Evolutionary conservation across 2,329 filamentous ascomycete species (phyloP), one percentile per base, ranked within the genome.

Genomic region (Penicillium hordei): DNA sequence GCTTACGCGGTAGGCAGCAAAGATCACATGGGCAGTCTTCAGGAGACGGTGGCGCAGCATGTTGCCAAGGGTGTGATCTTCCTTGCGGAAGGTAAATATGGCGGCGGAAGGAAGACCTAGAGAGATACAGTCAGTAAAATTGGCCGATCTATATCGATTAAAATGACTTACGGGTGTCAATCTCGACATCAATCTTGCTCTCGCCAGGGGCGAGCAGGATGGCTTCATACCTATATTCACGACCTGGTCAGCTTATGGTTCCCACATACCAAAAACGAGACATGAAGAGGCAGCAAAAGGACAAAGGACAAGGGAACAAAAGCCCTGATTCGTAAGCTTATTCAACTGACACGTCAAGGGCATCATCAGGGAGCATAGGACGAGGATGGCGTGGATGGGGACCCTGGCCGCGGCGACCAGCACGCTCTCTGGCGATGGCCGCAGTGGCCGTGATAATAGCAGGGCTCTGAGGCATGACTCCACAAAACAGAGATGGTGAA

Each of bases 51-150:
- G 88, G 48, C 89, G 85, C 56, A 99, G 83, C 55, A 99, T 83
- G 75, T 99, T 97, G 68, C 89, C 94, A 27, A 99, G 85, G 1
- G 93, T 97, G 78, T 97, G 93, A 69, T 99, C 94, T 76, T 99
- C 94, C 76, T 97, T 97, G 78, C 91, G 91, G 78, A 99, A 87
- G 58, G 91, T 87, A 79, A 99, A 99, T 76, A 97, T 90, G 10
- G 91, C 90, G n/a, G 90, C 92, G 74, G 96, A 96, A 23, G 93
- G 91, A 73, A 96, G 92, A 71, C 91, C 92, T 94, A 58, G 40
- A 36, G n/a, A 9, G 17, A 27, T 7, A 40, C 1, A 12, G 54
- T 67, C 27, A 65, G 57, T 36, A 36, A 38, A 31, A 17, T 1
- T 33, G 10, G 12, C 9, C 6, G 6, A n/a, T n/a, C 15, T 19